Conservation (phyloP, 495 filamentous ascomycete species). For the Astrocystis sublimbata region DNA sequence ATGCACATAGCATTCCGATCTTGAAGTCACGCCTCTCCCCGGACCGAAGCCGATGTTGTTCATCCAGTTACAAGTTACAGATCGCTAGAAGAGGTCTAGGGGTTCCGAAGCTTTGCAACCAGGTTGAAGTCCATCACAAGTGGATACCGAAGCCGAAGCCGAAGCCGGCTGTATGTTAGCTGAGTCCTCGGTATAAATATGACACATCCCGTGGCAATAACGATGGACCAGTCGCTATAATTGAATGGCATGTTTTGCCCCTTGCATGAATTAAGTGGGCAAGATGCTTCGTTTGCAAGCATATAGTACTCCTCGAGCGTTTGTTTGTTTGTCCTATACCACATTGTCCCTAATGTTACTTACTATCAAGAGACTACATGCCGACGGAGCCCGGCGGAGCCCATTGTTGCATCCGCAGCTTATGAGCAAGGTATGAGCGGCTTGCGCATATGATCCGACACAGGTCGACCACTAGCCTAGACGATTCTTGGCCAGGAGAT, state of each 20-base stretch:
- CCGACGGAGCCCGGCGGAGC: too few relatives aligned
- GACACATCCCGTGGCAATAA: not conserved
- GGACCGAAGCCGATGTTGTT: not conserved
- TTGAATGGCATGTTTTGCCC: too few relatives aligned
- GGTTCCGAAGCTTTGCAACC: not conserved
- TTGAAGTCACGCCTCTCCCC: not conserved
- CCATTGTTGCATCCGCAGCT: not conserved
- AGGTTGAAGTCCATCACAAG: not conserved
- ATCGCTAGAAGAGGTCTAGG: not conserved
- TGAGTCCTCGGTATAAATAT: too few relatives aligned
- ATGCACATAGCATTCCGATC: not conserved
- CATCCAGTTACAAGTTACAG: too few relatives aligned
- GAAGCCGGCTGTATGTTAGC: not conserved
- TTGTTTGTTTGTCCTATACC: too few relatives aligned
- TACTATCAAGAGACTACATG: too few relatives aligned
- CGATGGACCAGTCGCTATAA: too few relatives aligned
- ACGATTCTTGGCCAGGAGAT: not conserved
- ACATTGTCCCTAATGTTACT: too few relatives aligned
- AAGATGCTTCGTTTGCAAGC: too few relatives aligned
- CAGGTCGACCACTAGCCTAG: not conserved
- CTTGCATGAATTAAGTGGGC: too few relatives aligned
- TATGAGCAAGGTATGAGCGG: not conserved
- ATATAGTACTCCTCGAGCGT: too few relatives aligned
- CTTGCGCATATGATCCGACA: not conserved
- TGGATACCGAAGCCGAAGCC: constrained; percentile 16